A percentile compares a stretch with the other conserved stretches of the same genome.
These are phyloP conservation scores for Penicillium maclennaniae DNA, from an alignment of 495 filamentous ascomycete genomes.

Conservation along the genomic window DNA sequence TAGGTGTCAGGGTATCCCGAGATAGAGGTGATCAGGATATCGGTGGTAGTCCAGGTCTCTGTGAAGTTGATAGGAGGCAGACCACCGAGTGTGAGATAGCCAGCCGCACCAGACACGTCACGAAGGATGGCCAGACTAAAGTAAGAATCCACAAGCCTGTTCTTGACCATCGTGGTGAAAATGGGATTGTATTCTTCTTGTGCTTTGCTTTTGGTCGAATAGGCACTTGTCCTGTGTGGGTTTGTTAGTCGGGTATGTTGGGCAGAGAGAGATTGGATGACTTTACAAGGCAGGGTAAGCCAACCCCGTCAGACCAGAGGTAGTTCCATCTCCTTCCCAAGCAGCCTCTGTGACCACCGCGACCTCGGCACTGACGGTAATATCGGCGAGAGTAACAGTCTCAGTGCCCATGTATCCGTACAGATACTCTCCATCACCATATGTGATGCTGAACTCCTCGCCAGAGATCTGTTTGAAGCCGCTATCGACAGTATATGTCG, in stretches of 20 bases:
- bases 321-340: slow-evolving; percentile 43
- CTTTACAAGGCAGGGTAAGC: slow-evolving; percentile 47
- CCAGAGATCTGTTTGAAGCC: slow-evolving; percentile 40
- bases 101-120: slow-evolving; percentile 21
- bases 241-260: background rate
- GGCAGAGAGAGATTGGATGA: background rate
- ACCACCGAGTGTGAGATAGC: slow-evolving; percentile 52
- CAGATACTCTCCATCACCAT: slow-evolving; percentile 50
- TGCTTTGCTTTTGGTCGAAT: slow-evolving; percentile 22
- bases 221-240: slow-evolving; percentile 36
- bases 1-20: slow-evolving; percentile 16
- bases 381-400: slow-evolving; percentile 48
- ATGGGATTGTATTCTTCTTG: slow-evolving; percentile 49
- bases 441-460: slow-evolving; percentile 55
- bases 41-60: slow-evolving; percentile 33
- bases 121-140: slow-evolving; percentile 44
- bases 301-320: slow-evolving; percentile 53
- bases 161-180: slow-evolving; percentile 53
- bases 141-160: slow-evolving; percentile 47
- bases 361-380: slow-evolving; percentile 51
- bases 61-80: slow-evolving; percentile 37
- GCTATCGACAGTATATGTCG: slow-evolving; percentile 33
- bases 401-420: slow-evolving; percentile 53
- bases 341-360: slow-evolving; percentile 45
- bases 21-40: slow-evolving; percentile 30